Percentiles rank a stretch among this genome's conserved stretches.
These are phyloP conservation scores for Exsudoporus frostii DNA, from an alignment of 768 basidiomycete genomes.

Conservation along the genomic window DNA sequence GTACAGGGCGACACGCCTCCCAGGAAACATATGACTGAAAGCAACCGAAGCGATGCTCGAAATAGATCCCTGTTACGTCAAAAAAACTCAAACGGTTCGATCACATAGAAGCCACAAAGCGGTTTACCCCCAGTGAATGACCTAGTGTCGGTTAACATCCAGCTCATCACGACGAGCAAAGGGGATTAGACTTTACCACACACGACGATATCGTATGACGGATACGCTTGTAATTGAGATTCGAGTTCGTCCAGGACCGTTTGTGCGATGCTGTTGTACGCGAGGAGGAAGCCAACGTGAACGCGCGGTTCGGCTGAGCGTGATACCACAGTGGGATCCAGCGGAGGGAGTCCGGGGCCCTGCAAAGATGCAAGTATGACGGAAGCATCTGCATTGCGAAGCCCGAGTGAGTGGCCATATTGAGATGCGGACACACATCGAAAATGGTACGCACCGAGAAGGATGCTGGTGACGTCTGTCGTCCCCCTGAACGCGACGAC, in stretches of 20 bases:
- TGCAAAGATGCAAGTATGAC: conserved; percentile 20
- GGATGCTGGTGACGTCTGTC: conserved; percentile 21
- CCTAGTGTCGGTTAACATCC: conserved; percentile 21
- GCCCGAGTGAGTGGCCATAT: not conserved
- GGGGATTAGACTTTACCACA: conserved; percentile 25
- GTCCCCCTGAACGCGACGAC: conserved; percentile 42
- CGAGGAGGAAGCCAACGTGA: conserved; percentile 35
- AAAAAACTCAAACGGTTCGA: conserved; percentile 4
- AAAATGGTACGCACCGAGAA: conserved; percentile 12
- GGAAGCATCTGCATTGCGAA: conserved; percentile 14
- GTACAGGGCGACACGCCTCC: conserved; percentile 31
- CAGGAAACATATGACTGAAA: conserved; percentile 30
- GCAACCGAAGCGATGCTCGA: conserved; percentile 38
- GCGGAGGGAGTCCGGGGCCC: conserved; percentile 26
- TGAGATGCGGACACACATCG: not conserved
- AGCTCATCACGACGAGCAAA: not conserved
- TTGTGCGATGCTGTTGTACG: conserved; percentile 35
- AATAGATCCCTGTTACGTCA: conserved; percentile 32
- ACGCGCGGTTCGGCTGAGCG: conserved; percentile 23
- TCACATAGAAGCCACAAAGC: not conserved
- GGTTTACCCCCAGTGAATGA: conserved; percentile 39
- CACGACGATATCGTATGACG: conserved; percentile 33
- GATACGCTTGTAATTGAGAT: conserved; percentile 30
- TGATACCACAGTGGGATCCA: not conserved
- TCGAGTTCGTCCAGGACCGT: conserved; percentile 29